Conservation (phyloP, 2,329 filamentous ascomycete species). For the Cryphonectria japonica region DNA sequence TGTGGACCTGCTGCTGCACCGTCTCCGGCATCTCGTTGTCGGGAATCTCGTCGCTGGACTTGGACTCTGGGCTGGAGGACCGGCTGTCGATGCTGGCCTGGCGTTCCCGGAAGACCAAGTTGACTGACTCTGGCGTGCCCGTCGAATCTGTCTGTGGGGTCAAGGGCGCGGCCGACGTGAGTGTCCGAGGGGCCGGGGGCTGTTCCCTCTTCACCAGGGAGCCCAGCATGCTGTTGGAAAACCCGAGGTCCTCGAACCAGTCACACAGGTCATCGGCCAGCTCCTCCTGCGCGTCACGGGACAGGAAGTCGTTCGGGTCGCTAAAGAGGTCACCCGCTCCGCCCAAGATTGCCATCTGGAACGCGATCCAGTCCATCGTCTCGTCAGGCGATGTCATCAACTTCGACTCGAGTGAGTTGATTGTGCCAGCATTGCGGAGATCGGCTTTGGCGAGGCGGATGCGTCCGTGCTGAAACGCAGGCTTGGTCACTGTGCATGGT, state of each 20-base stretch:
- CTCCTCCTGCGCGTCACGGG: constrained; percentile 33
- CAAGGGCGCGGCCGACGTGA: not conserved
- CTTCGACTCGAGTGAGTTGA: constrained; percentile 32
- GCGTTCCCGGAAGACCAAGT: constrained; percentile 20
- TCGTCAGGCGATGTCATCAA: constrained; percentile 50
- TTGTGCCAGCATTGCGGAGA: constrained; percentile 32
- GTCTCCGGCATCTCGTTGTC: constrained; percentile 28
- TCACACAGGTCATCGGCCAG: constrained; percentile 48
- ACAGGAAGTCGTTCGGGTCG: constrained; percentile 48
- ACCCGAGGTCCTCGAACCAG: constrained; percentile 58
- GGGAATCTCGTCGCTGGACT: constrained; percentile 28
- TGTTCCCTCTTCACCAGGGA: constrained; percentile 37
- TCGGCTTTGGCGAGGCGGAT: constrained; percentile 56
- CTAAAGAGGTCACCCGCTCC: constrained; percentile 56
- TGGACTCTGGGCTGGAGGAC: constrained; percentile 18
- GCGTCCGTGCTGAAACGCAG: constrained; percentile 57
- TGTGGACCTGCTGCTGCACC: constrained; percentile 35
- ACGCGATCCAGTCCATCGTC: constrained; percentile 65
- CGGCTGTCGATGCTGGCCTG: constrained; percentile 23
- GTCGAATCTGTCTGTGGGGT: not conserved
- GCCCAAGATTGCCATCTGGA: constrained; percentile 66
- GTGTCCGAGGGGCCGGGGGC: not conserved
- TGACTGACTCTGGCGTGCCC: constrained; percentile 19
- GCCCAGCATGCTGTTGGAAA: constrained; percentile 45
- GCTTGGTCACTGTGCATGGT: constrained; percentile 52